Conservation (phyloP, 768 basidiomycete genomes). For the Nidularia pulvinata region DNA sequence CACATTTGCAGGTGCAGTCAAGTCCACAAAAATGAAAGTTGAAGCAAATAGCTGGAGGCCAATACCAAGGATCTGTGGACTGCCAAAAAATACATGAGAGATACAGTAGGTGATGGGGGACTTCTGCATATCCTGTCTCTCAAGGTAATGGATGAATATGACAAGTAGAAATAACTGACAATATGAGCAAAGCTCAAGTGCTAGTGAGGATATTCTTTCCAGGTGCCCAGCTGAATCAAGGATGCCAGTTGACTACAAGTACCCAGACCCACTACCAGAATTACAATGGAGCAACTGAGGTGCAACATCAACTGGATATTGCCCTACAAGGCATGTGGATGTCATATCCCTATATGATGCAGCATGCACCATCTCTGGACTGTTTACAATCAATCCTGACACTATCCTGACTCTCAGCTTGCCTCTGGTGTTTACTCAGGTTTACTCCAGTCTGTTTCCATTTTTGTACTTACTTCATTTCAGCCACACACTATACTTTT, state of each 20-base stretch:
- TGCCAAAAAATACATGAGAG: conserved; percentile 7
- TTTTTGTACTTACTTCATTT: too few relatives aligned
- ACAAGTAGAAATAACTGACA: background rate
- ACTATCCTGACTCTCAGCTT: too few relatives aligned
- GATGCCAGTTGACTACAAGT: background rate
- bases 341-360: too few relatives aligned
- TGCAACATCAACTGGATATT: background rate
- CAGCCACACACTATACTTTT: too few relatives aligned
- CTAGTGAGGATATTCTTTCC: background rate
- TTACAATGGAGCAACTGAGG: background rate
- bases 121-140: background rate
- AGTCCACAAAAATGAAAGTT: conserved; percentile 8
- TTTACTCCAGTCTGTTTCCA: too few relatives aligned
- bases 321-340: background rate
- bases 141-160: background rate
- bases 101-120: background rate
- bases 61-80: conserved; percentile 8
- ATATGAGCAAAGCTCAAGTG: background rate
- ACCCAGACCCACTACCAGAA: background rate
- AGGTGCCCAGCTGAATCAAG: background rate
- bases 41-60: conserved; percentile 13
- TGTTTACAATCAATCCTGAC: too few relatives aligned
- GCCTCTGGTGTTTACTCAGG: too few relatives aligned
- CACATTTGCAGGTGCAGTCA: too few relatives aligned
- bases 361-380: too few relatives aligned